Evolutionary conservation across 495 filamentous ascomycete genomes (phyloP).

Genomic region (Penicillium salamii): DNA sequence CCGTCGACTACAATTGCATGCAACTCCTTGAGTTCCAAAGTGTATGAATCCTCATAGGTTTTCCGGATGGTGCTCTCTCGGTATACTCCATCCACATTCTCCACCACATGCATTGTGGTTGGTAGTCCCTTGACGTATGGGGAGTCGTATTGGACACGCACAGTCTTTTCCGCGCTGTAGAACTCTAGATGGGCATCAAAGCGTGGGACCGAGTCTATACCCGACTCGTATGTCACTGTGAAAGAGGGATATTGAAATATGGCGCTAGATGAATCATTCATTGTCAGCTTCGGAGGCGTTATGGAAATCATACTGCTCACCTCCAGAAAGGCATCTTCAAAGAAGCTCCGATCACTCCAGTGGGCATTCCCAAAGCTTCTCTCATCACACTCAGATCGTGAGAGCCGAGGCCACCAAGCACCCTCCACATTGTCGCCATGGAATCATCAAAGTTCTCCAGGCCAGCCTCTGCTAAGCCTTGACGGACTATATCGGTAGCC

Average conservation of each 20-base stretch:
- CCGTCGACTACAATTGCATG: too few species aligned
- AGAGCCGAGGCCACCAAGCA: conserved; percentile 41
- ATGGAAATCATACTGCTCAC: too few species aligned
- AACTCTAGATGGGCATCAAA: conserved; percentile 52
- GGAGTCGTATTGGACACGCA: background rate
- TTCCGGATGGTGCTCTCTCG: background rate
- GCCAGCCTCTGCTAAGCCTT: conserved; percentile 8
- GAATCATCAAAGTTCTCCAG: background rate
- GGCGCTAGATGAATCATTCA: conserved; percentile 30
- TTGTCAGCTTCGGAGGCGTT: too few species aligned
- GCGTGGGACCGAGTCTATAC: conserved; percentile 15
- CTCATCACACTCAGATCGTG: conserved; percentile 52
- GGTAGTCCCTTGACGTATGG: background rate
- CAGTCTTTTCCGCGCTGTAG: conserved; percentile 38
- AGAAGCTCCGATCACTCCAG: conserved; percentile 32
- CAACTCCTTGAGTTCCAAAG: background rate
- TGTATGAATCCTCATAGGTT: background rate
- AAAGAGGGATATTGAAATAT: conserved; percentile 27
- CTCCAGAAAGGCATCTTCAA: background rate
- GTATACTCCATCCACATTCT: background rate
- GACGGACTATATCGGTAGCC: conserved; percentile 6
- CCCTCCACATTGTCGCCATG: conserved; percentile 22
- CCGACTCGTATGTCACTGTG: conserved; percentile 15
- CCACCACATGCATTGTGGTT: background rate
- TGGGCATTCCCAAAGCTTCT: conserved; percentile 40